Conservation (phyloP, 768 basidiomycete species). For the Leccinum subgranulosum region DNA sequence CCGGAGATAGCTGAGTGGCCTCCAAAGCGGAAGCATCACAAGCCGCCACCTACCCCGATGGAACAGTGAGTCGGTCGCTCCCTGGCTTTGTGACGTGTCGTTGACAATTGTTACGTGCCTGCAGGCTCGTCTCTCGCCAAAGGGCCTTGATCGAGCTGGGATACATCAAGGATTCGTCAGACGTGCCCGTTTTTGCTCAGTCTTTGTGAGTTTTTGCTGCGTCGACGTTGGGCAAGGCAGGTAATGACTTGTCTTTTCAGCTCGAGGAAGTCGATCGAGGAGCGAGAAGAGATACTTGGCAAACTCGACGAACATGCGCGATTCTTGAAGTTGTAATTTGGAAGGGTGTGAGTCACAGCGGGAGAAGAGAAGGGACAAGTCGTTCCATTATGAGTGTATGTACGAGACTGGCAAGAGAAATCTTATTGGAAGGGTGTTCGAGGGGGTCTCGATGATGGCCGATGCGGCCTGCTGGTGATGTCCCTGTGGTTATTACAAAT, state of each 20-base stretch:
- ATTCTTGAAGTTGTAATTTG: not conserved
- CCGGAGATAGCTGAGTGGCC: conserved; percentile 57
- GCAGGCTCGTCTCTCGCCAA: conserved; percentile 53
- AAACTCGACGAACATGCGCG: conserved; percentile 38
- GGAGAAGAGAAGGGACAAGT: no score
- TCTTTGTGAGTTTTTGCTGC: conserved; percentile 51
- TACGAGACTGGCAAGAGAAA: no score
- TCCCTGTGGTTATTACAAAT: no score
- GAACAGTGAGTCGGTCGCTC: conserved; percentile 44
- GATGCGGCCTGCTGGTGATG: no score
- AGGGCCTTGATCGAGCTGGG: conserved; percentile 61
- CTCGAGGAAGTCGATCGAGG: conserved; percentile 39
- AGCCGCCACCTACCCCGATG: conserved; percentile 40
- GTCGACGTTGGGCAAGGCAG: not conserved
- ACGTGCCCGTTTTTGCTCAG: conserved; percentile 57
- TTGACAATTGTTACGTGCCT: not conserved
- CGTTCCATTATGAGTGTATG: no score
- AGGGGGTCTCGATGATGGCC: no score
- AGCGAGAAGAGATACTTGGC: conserved; percentile 40
- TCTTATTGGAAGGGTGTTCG: no score
- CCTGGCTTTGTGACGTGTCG: not conserved
- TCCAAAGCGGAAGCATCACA: conserved; percentile 59
- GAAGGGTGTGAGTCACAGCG: no score
- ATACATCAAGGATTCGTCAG: conserved; percentile 49
- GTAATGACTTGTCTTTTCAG: conserved; percentile 24